phyloP scores from a whole-genome alignment of 768 basidiomycete species.

The Xanthoconium stramineum region DNA sequence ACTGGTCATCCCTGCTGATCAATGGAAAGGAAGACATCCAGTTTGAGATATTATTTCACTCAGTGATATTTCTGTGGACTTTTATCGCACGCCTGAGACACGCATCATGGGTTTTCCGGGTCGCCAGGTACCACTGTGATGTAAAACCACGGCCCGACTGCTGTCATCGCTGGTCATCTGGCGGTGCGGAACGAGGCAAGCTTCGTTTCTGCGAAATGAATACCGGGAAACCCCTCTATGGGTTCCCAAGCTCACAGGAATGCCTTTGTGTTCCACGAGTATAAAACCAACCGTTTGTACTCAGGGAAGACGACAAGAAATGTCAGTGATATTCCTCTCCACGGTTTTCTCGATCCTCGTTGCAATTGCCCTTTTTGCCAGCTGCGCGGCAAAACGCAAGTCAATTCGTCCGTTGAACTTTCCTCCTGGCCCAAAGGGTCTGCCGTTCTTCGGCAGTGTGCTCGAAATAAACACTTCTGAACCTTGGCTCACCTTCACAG shows the following conservation, averaged over 20 bases:
- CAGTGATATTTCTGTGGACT: not conserved
- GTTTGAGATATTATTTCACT: not conserved
- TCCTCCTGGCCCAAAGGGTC: conserved; percentile 32
- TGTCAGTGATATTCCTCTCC: conserved; percentile 5
- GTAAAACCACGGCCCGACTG: not conserved
- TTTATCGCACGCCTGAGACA: not conserved
- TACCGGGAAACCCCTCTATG: conserved; percentile 3
- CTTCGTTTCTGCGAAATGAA: conserved; percentile 9
- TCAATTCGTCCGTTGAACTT: not conserved
- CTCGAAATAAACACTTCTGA: conserved; percentile 22
- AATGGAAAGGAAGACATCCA: not conserved
- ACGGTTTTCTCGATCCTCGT: conserved; percentile 4
- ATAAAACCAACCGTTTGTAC: conserved; percentile 12
- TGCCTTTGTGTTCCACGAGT: not conserved
- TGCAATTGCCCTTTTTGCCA: conserved; percentile 6
- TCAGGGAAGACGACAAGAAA: not conserved
- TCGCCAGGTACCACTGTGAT: too few species aligned
- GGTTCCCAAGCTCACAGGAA: not conserved
- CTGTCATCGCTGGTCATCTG: not conserved
- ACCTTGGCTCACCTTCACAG: conserved; percentile 35
- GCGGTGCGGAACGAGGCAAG: not conserved
- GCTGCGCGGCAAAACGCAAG: conserved; percentile 15
- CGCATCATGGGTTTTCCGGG: not conserved
- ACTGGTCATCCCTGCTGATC: not conserved
- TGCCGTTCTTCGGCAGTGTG: conserved; percentile 30